These are phyloP conservation scores for Pyracantha coccinea DNA, from an alignment of 331 rosid species.

Conservation along the genomic window DNA sequence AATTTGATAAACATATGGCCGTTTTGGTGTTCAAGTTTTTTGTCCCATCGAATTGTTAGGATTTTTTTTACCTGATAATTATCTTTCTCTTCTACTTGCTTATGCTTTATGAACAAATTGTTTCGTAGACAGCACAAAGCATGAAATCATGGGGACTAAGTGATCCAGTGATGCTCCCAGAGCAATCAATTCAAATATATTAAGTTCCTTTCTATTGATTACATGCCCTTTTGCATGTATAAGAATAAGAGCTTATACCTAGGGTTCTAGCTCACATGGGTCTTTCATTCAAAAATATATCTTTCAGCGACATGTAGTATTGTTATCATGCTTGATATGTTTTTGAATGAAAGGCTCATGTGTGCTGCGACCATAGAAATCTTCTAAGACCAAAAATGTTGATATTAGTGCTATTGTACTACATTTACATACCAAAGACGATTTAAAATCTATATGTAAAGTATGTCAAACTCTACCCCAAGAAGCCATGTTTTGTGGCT, in stretches of 20 bases:
- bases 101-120: background rate
- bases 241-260: background rate
- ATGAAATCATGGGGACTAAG: background rate
- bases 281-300: background rate
- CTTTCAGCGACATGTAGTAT: background rate
- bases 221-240: background rate
- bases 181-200: background rate
- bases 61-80: background rate
- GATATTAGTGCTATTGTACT: background rate
- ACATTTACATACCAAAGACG: background rate
- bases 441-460: background rate
- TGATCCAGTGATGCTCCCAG: no score
- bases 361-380: background rate
- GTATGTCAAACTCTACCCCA: background rate
- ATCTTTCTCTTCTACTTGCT: background rate
- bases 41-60: background rate
- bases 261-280: background rate
- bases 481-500: background rate
- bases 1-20: background rate
- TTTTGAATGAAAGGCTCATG: constrained; percentile 8
- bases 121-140: background rate
- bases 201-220: background rate
- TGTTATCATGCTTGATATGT: background rate
- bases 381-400: background rate
- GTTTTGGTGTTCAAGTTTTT: background rate